Conservation (phyloP, 179 eudicot species). For the Spergularia azorica region DNA sequence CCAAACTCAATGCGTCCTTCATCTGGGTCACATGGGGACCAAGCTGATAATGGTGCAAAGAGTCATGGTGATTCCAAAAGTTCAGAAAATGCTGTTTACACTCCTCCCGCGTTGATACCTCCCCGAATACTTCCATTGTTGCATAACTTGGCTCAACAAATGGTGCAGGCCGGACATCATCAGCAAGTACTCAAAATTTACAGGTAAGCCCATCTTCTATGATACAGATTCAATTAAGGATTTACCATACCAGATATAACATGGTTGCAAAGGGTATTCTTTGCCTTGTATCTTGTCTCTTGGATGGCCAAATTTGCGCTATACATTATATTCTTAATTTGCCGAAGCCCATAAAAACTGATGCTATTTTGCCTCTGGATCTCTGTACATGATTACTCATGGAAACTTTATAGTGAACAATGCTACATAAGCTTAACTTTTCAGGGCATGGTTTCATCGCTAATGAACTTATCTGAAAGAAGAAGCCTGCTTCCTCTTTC, state of each 20-base stretch:
- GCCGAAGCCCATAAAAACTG: background rate
- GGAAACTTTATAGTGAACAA: background rate
- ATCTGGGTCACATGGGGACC: slow-evolving; percentile 69
- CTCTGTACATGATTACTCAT: background rate
- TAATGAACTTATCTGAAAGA: slow-evolving; percentile 4
- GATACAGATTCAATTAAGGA: background rate
- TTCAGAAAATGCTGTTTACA: slow-evolving; percentile 77
- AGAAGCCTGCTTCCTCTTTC: background rate
- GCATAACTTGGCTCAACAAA: slow-evolving; percentile 88
- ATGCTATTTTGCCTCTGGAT: background rate
- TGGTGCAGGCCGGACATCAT: slow-evolving; percentile 89
- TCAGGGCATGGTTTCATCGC: background rate
- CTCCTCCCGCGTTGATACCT: slow-evolving; percentile 82
- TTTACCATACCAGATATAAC: background rate
- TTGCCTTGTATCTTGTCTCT: slow-evolving; percentile 7
- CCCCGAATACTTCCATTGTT: slow-evolving; percentile 86
- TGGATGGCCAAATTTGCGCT: background rate
- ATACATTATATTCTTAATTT: background rate
- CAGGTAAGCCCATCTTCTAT: slow-evolving; percentile 48
- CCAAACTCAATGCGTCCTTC: slow-evolving; percentile 88
- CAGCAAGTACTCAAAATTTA: slow-evolving; percentile 84
- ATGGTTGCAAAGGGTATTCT: slow-evolving; percentile 1
- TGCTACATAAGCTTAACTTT: background rate
- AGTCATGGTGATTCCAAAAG: slow-evolving; percentile 51
- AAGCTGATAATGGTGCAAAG: slow-evolving; percentile 46